Evolutionary conservation across 2,329 filamentous ascomycete genomes (phyloP).

Genomic region (Pyrenophora seminiperda): DNA sequence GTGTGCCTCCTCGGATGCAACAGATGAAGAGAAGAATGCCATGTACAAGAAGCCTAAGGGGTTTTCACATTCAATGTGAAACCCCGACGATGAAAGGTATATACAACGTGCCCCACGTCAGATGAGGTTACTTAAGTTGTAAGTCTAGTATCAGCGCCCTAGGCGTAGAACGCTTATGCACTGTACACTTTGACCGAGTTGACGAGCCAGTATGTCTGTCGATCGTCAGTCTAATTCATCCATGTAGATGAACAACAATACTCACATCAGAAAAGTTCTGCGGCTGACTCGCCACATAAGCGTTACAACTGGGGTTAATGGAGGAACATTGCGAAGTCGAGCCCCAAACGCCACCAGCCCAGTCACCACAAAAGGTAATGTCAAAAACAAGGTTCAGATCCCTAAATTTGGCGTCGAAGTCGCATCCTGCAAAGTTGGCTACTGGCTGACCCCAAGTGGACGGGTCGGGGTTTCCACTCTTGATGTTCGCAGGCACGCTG

Average conservation of each 20-base stretch:
- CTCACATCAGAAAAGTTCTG: constrained; percentile 45
- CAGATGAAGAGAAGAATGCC: background rate
- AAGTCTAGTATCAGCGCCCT: background rate
- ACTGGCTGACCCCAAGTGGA: constrained; percentile 50
- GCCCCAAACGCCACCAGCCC: constrained; percentile 57
- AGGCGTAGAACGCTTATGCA: constrained; percentile 18
- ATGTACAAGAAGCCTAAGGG: background rate
- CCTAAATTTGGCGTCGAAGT: constrained; percentile 44
- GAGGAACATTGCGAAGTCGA: constrained; percentile 33
- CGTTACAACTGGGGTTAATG: constrained; percentile 43
- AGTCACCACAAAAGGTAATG: constrained; percentile 61
- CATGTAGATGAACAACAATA: background rate
- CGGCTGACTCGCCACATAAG: constrained; percentile 47
- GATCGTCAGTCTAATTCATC: constrained; percentile 11
- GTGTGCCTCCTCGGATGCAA: background rate
- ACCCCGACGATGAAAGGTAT: background rate
- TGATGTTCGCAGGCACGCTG: constrained; percentile 52
- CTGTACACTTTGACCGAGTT: constrained; percentile 49
- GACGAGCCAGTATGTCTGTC: constrained; percentile 46
- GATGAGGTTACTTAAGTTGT: background rate
- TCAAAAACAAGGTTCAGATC: constrained; percentile 54
- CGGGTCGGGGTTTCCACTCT: constrained; percentile 48
- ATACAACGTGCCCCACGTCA: too few species aligned
- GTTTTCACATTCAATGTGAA: background rate
- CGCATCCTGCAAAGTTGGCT: constrained; percentile 46